phyloP scores from a whole-genome alignment of 2,329 filamentous ascomycete species.

The Malbranchea cinnamomea region DNA sequence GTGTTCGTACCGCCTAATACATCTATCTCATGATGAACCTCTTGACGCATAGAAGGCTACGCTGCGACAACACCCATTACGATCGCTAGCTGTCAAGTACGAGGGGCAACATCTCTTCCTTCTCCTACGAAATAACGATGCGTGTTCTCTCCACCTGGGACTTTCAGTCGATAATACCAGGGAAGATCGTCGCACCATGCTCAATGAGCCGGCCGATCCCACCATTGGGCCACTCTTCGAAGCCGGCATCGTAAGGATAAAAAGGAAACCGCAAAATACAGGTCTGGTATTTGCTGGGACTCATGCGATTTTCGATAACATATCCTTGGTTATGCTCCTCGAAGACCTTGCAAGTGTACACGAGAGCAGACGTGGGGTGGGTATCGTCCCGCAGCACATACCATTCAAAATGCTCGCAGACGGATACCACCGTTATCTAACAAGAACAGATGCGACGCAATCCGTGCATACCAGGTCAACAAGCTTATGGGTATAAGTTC shows the following conservation, averaged over 20 bases:
- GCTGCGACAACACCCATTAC: conserved; percentile 1
- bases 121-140: background rate
- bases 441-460: background rate
- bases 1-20: too few relatives aligned
- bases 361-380: too few relatives aligned
- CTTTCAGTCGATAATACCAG: background rate
- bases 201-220: background rate
- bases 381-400: background rate
- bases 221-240: background rate
- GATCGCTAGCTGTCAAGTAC: background rate
- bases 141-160: background rate
- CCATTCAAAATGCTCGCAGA: conserved; percentile 2
- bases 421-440: conserved; percentile 1
- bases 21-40: conserved; percentile 2
- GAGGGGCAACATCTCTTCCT: background rate
- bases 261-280: background rate
- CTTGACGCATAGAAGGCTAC: conserved; percentile 2
- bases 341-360: too few relatives aligned
- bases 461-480: conserved; percentile 1
- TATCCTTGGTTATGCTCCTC: background rate
- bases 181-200: background rate
- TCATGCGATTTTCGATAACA: background rate
- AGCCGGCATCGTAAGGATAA: conserved; percentile 1
- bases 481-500: background rate
- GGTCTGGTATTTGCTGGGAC: conserved; percentile 1